Evolutionary conservation across 2,329 filamentous ascomycete species (phyloP).

Genomic region (Penicillium hesseltinei): DNA sequence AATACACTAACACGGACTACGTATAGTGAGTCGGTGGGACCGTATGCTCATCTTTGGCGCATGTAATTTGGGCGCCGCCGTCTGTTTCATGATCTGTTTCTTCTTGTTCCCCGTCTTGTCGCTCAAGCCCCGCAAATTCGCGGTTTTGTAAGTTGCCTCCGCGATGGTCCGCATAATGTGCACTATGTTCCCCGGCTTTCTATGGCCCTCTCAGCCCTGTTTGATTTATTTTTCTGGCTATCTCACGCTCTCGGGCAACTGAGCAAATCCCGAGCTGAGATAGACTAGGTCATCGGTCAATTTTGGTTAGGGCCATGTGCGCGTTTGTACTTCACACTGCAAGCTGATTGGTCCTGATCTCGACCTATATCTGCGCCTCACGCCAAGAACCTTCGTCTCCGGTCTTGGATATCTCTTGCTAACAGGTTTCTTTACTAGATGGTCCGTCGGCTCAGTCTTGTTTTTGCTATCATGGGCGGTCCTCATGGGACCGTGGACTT

Average conservation of each 20-base stretch:
- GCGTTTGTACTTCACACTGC: constrained; percentile 2
- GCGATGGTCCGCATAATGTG: constrained; percentile 8
- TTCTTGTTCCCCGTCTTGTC: constrained; percentile 81
- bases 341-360: constrained; percentile 15
- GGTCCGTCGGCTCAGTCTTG: constrained; percentile 86
- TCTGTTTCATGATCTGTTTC: constrained; percentile 89
- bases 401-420: constrained; percentile 18
- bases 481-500: constrained; percentile 85
- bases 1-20: constrained; percentile 14
- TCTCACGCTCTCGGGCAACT: constrained; percentile 1
- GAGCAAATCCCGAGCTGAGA: constrained; percentile 18
- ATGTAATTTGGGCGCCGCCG: constrained; percentile 83
- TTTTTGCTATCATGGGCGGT: constrained; percentile 92
- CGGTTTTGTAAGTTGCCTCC: constrained; percentile 76
- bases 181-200: not conserved
- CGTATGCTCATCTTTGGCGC: constrained; percentile 86
- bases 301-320: constrained; percentile 24
- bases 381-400: constrained; percentile 15
- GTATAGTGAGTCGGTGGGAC: constrained; percentile 93
- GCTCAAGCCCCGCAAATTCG: constrained; percentile 86
- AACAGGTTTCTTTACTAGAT: constrained; percentile 57
- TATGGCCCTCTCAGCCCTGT: constrained; percentile 16
- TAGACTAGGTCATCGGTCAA: constrained; percentile 25
- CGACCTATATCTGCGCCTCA: constrained; percentile 22
- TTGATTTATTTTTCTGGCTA: constrained; percentile 17